A percentile compares a stretch with the other conserved stretches of the same genome.
Conservation (phyloP, 129 eudicot species). For the Rutidosis leptorrhynchoides region DNA sequence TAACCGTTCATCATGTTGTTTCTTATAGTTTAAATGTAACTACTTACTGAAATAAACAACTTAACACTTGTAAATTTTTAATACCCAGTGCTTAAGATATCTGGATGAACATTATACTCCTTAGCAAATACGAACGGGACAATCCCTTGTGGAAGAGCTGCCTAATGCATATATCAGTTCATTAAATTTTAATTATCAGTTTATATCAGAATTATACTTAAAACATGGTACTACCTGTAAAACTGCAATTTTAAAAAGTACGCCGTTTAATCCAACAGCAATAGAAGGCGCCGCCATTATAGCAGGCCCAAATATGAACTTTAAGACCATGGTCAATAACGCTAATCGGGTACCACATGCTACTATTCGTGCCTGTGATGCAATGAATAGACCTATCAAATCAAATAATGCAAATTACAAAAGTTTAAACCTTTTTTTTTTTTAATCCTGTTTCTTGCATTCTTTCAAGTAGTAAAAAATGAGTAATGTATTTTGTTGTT, state of each 20-base stretch:
- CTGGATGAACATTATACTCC: constrained; percentile 72
- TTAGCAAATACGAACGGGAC: constrained; percentile 87
- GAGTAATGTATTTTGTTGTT: background rate
- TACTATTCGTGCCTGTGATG: constrained; percentile 55
- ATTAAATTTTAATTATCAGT: background rate
- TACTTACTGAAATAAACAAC: constrained; percentile 21
- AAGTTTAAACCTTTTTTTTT: background rate
- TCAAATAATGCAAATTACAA: constrained; percentile 2
- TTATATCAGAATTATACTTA: background rate
- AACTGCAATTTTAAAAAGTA: constrained; percentile 51
- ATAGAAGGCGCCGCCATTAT: constrained; percentile 62
- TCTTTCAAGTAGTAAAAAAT: background rate
- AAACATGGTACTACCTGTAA: constrained; percentile 48
- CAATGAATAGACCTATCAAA: constrained; percentile 77
- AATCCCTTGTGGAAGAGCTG: constrained; percentile 93
- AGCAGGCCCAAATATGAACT: constrained; percentile 66
- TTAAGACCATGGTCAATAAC: constrained; percentile 55
- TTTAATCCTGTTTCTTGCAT: background rate
- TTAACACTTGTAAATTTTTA: constrained; percentile 28
- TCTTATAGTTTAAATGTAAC: background rate
- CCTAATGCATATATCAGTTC: constrained; percentile 40
- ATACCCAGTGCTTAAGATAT: constrained; percentile 84
- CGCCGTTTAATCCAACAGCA: constrained; percentile 50
- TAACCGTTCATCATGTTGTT: constrained; percentile 12
- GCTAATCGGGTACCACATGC: constrained; percentile 58